phyloP scores from a whole-genome alignment of 2,329 filamentous ascomycete species.

The Dothideomycetidae sp. region DNA sequence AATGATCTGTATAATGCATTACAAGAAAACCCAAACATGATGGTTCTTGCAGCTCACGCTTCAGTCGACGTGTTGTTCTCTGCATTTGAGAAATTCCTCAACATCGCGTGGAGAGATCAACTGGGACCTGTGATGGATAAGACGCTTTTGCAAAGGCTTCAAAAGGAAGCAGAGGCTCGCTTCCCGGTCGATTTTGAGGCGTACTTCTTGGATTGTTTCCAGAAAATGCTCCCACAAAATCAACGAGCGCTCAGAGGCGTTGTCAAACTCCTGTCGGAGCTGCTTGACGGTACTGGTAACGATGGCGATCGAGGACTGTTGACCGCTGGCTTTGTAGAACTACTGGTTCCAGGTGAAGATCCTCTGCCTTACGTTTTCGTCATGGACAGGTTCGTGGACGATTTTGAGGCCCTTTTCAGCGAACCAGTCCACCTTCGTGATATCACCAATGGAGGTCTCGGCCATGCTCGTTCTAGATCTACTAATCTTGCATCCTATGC shows the following conservation, averaged over 20 bases:
- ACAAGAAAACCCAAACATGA: conserved; percentile 67
- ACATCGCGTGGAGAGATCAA: conserved; percentile 73
- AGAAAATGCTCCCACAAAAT: conserved; percentile 43
- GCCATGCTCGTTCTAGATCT: conserved; percentile 40
- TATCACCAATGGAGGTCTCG: background rate
- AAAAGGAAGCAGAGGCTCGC: conserved; percentile 46
- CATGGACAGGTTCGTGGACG: conserved; percentile 75
- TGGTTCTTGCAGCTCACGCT: conserved; percentile 60
- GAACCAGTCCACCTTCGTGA: conserved; percentile 29
- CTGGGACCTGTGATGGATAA: conserved; percentile 73
- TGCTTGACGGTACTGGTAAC: conserved; percentile 79
- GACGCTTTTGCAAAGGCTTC: conserved; percentile 58
- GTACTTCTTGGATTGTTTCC: conserved; percentile 39
- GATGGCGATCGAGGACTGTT: conserved; percentile 81
- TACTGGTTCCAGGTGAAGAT: conserved; percentile 63
- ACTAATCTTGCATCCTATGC: conserved; percentile 59
- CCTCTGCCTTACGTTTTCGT: conserved; percentile 77
- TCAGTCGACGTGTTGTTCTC: conserved; percentile 75
- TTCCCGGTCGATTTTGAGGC: conserved; percentile 58
- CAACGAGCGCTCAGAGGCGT: conserved; percentile 67
- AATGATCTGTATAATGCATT: conserved; percentile 85
- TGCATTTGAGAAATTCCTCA: conserved; percentile 85
- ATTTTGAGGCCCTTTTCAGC: conserved; percentile 79
- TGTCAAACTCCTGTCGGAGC: conserved; percentile 71
- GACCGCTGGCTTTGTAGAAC: conserved; percentile 76